Base-by-base conservation (phyloP, 2,329 filamentous ascomycete species). In the Colletotrichum liaoningense region DNA sequence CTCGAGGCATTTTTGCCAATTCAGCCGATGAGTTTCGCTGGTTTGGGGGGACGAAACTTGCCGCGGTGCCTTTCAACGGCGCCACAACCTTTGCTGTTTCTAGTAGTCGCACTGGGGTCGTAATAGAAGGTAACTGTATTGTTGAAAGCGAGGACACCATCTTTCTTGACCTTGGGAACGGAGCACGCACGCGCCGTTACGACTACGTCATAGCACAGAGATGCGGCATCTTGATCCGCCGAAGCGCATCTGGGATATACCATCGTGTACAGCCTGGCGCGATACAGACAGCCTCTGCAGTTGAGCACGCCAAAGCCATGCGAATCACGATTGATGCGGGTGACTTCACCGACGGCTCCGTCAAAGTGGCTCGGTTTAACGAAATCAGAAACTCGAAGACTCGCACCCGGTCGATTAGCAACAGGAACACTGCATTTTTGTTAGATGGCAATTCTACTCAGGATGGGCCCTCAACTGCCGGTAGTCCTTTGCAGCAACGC, bases 1-100 rank as follows among this genome's bases (percentile, higher is more conserved):
- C 11, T 5, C 59, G 67, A 2, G 67, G 59, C 4, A 22, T 64
- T 8, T 69, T 69, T 33, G 67, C 67, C 16, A 46, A 35, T 2
- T 33, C 30, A 9, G 33, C 33, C 2, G 14, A 19, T 11, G 67
- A 69, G 14, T 69, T 64, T 22, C 0, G 9, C 1, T 8, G 3
- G 4, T 52, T 35, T 19, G 52, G 38, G 2, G 2, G 2, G 6
- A 24, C 16, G 16, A 33, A 12, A 14, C 1, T 28, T 16, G 30
- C 30, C 9, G 14, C 4, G 4, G 5, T 4, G 5, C 57, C 65
- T 1, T 68, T 24, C 19, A 22, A 22, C 16, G 5, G 30, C 8
- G 30, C 30, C 60, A 7, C 8, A 62, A 7, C 56, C 57, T 6
- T 68, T 30, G 2, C 30, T 22, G 2, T 35, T 11, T 35, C 33